phyloP scores from a whole-genome alignment of 2,329 filamentous ascomycete genomes.

The Bipolaris cookei region DNA sequence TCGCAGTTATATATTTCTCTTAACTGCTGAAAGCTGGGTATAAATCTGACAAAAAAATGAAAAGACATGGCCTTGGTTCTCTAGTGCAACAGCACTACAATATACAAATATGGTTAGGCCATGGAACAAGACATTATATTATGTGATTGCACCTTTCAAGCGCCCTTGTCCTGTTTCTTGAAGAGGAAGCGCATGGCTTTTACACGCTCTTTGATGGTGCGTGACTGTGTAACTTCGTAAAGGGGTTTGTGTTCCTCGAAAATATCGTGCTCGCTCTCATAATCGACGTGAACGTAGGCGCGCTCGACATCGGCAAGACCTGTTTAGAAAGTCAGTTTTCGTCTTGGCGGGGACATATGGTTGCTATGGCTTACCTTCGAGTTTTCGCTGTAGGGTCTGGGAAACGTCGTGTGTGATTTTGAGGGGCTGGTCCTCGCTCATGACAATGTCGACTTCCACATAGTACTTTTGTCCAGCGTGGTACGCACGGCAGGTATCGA shows the following conservation, averaged over 20 bases:
- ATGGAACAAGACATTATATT: conserved; percentile 1
- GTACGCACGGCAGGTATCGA: conserved; percentile 67
- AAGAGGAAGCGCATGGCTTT: conserved; percentile 35
- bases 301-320: conserved; percentile 50
- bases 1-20: neutral
- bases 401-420: conserved; percentile 66
- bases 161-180: conserved; percentile 16
- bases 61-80: neutral
- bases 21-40: neutral
- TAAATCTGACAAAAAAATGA: neutral
- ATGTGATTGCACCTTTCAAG: neutral
- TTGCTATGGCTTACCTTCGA: conserved; percentile 55
- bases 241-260: conserved; percentile 50
- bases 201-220: conserved; percentile 44
- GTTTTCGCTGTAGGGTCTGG: conserved; percentile 65
- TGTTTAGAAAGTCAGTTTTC: conserved; percentile 16
- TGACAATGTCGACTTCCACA: conserved; percentile 67
- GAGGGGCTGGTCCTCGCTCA: conserved; percentile 62
- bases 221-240: conserved; percentile 42
- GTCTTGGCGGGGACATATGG: neutral
- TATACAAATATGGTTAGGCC: neutral
- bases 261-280: conserved; percentile 50
- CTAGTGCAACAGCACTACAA: neutral
- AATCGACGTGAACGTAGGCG: conserved; percentile 60
- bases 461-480: conserved; percentile 68